Evolutionary conservation across 768 basidiomycete species (phyloP).

Genomic region (Xerocomus potaroensis): DNA sequence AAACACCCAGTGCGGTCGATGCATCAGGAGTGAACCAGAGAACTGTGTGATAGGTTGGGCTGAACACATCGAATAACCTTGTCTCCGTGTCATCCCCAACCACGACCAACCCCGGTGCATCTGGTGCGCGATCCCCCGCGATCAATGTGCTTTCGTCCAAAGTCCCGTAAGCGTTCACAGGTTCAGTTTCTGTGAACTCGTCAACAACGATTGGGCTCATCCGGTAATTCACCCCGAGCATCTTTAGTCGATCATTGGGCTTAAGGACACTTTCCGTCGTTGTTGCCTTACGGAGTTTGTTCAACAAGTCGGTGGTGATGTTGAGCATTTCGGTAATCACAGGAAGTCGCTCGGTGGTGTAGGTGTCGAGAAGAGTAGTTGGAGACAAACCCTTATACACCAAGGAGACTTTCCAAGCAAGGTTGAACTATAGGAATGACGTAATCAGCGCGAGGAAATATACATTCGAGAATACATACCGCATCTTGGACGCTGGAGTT

Average conservation of each 20-base stretch:
- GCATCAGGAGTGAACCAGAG: constrained; percentile 24
- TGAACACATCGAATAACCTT: constrained; percentile 1
- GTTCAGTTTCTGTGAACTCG: constrained; percentile 4
- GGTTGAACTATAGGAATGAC: constrained; percentile 31
- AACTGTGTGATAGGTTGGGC: constrained; percentile 13
- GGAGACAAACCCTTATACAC: constrained; percentile 36
- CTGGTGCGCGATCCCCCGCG: constrained; percentile 14
- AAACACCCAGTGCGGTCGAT: constrained; percentile 4
- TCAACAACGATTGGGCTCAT: constrained; percentile 47
- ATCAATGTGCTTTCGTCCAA: constrained; percentile 3
- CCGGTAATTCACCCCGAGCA: constrained; percentile 53
- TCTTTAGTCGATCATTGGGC: constrained; percentile 23
- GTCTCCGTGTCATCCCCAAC: not conserved
- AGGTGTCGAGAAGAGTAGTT: constrained; percentile 36
- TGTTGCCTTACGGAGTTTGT: not conserved
- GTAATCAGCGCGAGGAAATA: not conserved
- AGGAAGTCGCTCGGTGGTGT: constrained; percentile 42
- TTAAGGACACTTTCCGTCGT: not conserved
- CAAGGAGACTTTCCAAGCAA: constrained; percentile 44
- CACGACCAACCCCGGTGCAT: constrained; percentile 6
- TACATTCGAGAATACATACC: constrained; percentile 22
- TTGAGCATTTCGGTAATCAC: constrained; percentile 45
- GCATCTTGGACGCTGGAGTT: constrained; percentile 38
- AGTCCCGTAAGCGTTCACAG: constrained; percentile 4
- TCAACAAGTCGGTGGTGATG: constrained; percentile 30